A percentile compares a stretch with the other conserved stretches of the same genome.
These are phyloP conservation scores for Coemansia sp. DNA, from an alignment of 192 early-diverging fungal genomes.

Conservation along the genomic window DNA sequence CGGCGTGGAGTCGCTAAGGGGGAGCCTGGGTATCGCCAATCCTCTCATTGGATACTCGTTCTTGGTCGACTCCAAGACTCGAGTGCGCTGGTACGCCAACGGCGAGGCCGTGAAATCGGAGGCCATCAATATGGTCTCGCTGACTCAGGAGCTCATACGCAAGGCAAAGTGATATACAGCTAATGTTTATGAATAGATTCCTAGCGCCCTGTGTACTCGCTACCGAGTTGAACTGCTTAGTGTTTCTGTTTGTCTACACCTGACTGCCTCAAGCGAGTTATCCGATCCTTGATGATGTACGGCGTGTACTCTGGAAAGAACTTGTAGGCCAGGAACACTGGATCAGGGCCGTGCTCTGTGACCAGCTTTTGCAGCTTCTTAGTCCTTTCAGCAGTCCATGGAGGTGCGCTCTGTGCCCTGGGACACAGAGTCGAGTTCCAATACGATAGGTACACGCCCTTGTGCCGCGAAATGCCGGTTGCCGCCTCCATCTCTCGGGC, in stretches of 20 bases:
- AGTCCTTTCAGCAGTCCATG: slow-evolving; percentile 13
- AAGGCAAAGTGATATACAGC: slow-evolving; percentile 10
- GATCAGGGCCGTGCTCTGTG: slow-evolving; percentile 26
- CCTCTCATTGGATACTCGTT: slow-evolving; percentile 52
- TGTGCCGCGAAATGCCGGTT: slow-evolving; percentile 2
- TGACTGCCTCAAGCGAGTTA: background rate
- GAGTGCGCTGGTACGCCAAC: slow-evolving; percentile 56
- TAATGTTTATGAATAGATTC: background rate
- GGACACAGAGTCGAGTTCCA: slow-evolving; percentile 26
- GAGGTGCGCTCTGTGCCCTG: slow-evolving; percentile 22
- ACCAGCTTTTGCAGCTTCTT: slow-evolving; percentile 7
- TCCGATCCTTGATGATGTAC: background rate
- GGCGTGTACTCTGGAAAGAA: slow-evolving; percentile 47
- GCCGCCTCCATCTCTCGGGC: slow-evolving; percentile 13
- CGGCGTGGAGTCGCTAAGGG: slow-evolving; percentile 39
- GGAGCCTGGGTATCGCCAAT: slow-evolving; percentile 49
- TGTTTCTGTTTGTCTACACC: background rate
- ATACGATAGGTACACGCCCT: background rate
- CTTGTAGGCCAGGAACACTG: slow-evolving; percentile 34
- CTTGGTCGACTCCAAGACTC: slow-evolving; percentile 38
- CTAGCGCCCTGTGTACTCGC: background rate
- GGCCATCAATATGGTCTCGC: slow-evolving; percentile 28
- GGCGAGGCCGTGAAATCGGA: slow-evolving; percentile 41
- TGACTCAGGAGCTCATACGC: slow-evolving; percentile 28
- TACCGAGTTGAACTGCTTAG: background rate